Percentiles rank a stretch among this genome's conserved stretches.
Evolutionary conservation across 2,329 filamentous ascomycete species (phyloP).

Genomic region (Colletotrichum sidae): DNA sequence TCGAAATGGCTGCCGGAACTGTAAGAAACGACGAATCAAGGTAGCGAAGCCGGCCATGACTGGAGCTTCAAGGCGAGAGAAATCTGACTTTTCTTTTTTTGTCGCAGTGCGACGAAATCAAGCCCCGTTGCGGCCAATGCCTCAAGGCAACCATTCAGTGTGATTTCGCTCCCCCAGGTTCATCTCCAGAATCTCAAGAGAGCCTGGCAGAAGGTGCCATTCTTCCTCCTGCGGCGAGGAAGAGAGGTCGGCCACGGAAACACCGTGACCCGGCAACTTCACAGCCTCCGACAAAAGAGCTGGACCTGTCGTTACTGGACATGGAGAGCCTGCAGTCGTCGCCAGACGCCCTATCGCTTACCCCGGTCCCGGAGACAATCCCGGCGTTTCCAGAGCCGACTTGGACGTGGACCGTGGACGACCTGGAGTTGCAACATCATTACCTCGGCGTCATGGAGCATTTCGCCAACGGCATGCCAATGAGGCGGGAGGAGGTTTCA

Average conservation of each 20-base stretch:
- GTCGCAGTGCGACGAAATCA: conserved; percentile 25
- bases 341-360: background rate
- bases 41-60: background rate
- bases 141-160: conserved; percentile 17
- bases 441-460: conserved; percentile 20
- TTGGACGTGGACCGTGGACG: conserved; percentile 30
- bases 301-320: background rate
- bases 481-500: conserved; percentile 36
- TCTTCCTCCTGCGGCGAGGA: background rate
- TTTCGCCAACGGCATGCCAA: conserved; percentile 1
- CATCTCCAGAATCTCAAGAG: background rate
- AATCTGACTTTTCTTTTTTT: background rate
- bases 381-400: background rate
- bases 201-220: background rate
- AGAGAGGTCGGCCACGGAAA: conserved; percentile 3
- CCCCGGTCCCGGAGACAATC: background rate
- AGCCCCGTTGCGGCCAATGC: conserved; percentile 23
- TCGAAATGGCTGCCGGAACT: conserved; percentile 40
- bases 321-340: conserved; percentile 3
- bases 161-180: conserved; percentile 1
- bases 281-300: background rate
- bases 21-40: conserved; percentile 41
- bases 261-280: background rate
- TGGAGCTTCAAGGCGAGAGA: no score
- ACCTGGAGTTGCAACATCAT: conserved; percentile 34